phyloP scores from a whole-genome alignment of 1,284 basidiomycete species.

The Microbotryum violaceum region DNA sequence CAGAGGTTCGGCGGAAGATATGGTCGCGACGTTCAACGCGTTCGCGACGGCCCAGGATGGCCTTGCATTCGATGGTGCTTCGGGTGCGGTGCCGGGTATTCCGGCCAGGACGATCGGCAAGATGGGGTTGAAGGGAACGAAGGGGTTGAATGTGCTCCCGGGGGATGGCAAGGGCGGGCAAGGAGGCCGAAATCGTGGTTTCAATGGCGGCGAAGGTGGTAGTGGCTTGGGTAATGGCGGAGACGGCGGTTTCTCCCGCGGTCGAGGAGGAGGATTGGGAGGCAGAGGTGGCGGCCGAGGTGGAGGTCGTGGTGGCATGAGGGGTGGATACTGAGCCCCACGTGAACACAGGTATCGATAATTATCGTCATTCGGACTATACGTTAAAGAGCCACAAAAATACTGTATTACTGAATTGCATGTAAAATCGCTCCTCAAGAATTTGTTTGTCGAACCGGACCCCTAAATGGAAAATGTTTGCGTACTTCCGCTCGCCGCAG shows the following conservation, averaged over 20 bases:
- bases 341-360: not conserved
- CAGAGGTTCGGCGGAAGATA: constrained; percentile 2
- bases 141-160: constrained; percentile 44
- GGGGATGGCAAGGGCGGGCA: constrained; percentile 3
- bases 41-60: constrained; percentile 18
- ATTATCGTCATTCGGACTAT: too few relatives aligned
- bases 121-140: constrained; percentile 54
- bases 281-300: constrained; percentile 2
- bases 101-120: constrained; percentile 47
- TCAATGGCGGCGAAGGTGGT: constrained; percentile 12
- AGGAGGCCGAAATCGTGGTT: constrained; percentile 5
- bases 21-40: constrained; percentile 23
- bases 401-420: too few relatives aligned
- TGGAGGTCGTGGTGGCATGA: not conserved
- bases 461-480: too few relatives aligned
- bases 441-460: too few relatives aligned
- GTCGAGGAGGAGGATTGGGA: constrained; percentile 59
- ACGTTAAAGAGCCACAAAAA: too few relatives aligned
- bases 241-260: constrained; percentile 46
- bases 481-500: too few relatives aligned
- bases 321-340: constrained; percentile 35
- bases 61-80: constrained; percentile 6
- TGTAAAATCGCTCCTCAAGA: too few relatives aligned
- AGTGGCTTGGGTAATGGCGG: constrained; percentile 35
- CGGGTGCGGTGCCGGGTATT: constrained; percentile 15